A percentile compares a stretch with the other conserved stretches of the same genome.
These are phyloP conservation scores for Cyclotella cryptica DNA, from an alignment of 108 stramenopile species.

Conservation along the genomic window DNA sequence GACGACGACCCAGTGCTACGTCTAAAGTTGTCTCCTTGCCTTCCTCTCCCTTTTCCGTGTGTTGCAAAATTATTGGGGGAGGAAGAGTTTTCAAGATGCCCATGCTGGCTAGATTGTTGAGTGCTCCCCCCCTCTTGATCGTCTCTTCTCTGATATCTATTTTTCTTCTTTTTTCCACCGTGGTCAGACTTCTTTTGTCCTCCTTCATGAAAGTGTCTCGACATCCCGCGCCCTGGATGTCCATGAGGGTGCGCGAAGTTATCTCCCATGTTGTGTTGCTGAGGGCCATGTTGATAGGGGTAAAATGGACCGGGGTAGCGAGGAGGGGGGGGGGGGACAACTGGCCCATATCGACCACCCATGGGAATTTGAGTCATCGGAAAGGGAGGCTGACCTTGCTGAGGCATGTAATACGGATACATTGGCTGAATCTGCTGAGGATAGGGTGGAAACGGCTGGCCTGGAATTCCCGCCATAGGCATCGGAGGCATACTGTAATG, in stretches of 20 bases:
- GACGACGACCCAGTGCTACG: conserved; percentile 16
- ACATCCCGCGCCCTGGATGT: conserved; percentile 10
- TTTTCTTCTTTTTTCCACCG: conserved; percentile 25
- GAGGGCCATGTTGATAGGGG: conserved; percentile 19
- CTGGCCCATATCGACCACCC: conserved; percentile 29
- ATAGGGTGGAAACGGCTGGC: conserved; percentile 41
- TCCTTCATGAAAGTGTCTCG: not conserved
- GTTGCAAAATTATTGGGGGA: conserved; percentile 2
- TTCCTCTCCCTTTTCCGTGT: conserved; percentile 9
- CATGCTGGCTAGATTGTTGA: conserved; percentile 12
- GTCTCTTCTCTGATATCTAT: conserved; percentile 12
- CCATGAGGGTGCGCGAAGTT: conserved; percentile 18
- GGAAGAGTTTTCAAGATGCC: conserved; percentile 10
- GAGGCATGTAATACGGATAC: conserved; percentile 37
- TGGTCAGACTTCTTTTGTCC: conserved; percentile 11
- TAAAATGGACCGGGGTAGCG: conserved; percentile 26
- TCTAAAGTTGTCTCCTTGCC: conserved; percentile 16
- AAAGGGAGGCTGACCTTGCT: conserved; percentile 32
- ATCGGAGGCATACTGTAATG: conserved; percentile 19
- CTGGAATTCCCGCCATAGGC: conserved; percentile 23
- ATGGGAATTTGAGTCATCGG: conserved; percentile 20
- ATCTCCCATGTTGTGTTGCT: conserved; percentile 15
- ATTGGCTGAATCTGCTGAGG: conserved; percentile 50
- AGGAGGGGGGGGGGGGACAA: conserved; percentile 41
- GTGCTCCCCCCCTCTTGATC: conserved; percentile 10